These are phyloP conservation scores for Macrocybe gigantea DNA, from an alignment of 768 basidiomycete genomes.

Conservation along the genomic window DNA sequence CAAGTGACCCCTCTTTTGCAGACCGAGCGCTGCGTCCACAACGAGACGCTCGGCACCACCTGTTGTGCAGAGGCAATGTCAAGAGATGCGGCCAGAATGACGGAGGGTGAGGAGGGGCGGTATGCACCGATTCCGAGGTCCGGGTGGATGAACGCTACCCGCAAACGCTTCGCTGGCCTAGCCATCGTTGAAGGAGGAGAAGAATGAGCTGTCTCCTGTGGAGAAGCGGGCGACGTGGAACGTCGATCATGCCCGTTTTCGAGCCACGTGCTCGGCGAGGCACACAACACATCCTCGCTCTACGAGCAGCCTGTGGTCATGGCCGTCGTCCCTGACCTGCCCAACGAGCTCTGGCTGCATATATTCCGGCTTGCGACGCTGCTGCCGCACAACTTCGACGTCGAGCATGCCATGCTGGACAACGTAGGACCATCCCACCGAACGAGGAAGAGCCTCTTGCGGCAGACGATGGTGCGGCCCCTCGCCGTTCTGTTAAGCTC, in stretches of 20 bases:
- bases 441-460: conserved; percentile 8
- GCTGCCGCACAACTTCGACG: conserved; percentile 15
- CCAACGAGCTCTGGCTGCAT: conserved; percentile 21
- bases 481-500: conserved; percentile 16
- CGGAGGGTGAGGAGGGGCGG: conserved; percentile 4
- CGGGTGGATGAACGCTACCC: conserved; percentile 86
- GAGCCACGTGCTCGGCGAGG: too few relatives aligned
- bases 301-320: too few relatives aligned
- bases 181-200: too few relatives aligned
- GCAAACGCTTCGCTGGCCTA: conserved; percentile 17
- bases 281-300: too few relatives aligned
- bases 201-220: too few relatives aligned
- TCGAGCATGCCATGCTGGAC: conserved; percentile 1
- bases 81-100: conserved; percentile 3
- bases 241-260: too few relatives aligned
- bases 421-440: conserved; percentile 7
- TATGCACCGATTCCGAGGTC: conserved; percentile 86
- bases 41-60: conserved; percentile 95
- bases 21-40: conserved; percentile 88
- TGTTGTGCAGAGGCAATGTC: conserved; percentile 24
- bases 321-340: conserved; percentile 12
- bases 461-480: conserved; percentile 4
- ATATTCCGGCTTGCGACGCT: conserved; percentile 21
- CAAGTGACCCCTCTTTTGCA: conserved; percentile 78
- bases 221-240: too few relatives aligned